These are phyloP conservation scores for Macaranga tanarius DNA, from an alignment of 441 rosid species.

Conservation along the genomic window DNA sequence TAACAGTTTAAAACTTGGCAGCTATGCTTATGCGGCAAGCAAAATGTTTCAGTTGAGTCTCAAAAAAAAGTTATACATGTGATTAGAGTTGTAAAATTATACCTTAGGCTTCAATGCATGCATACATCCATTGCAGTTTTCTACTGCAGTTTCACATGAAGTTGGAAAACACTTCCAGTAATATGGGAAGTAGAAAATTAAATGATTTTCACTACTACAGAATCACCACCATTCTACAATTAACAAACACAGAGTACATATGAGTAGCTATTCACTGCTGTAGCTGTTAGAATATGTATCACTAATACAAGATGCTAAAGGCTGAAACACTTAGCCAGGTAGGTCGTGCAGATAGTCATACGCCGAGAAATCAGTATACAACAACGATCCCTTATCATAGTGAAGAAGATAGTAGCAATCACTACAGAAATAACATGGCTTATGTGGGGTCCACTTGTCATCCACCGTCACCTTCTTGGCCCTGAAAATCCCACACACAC, in stretches of 20 bases:
- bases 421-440: slow-evolving; percentile 77
- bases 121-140: slow-evolving; percentile 1
- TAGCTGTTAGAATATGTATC: background rate
- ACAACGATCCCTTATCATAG: slow-evolving; percentile 38
- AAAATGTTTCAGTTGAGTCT: background rate
- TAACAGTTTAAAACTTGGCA: slow-evolving; percentile 9
- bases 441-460: slow-evolving; percentile 68
- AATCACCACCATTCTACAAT: too few relatives aligned
- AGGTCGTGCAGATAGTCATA: slow-evolving; percentile 61
- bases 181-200: background rate
- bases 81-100: background rate
- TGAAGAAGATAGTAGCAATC: slow-evolving; percentile 67
- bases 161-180: background rate
- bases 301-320: background rate
- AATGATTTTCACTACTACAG: background rate
- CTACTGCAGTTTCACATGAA: background rate
- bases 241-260: background rate
- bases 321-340: slow-evolving; percentile 38
- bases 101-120: slow-evolving; percentile 8
- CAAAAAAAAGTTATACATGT: background rate
- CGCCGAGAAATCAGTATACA: slow-evolving; percentile 41
- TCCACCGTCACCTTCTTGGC: slow-evolving; percentile 59
- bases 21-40: slow-evolving; percentile 2
- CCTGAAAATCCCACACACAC: slow-evolving; percentile 59
- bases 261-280: background rate